Conservation (phyloP, 345 rosid species). For the Brassica napus region DNA sequence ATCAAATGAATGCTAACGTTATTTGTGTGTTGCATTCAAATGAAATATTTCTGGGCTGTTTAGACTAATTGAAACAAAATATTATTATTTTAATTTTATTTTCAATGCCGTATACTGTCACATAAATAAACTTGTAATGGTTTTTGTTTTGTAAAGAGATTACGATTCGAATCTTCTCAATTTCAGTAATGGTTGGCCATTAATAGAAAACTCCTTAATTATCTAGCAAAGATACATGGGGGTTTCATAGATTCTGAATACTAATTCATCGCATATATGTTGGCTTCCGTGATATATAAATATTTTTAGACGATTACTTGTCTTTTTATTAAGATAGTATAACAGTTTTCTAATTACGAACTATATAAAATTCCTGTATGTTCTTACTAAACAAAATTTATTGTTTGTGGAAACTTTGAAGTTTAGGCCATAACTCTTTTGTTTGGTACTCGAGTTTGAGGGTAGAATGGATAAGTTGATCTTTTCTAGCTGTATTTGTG, state of each 20-base stretch:
- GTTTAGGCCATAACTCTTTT: neutral
- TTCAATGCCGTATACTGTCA: neutral
- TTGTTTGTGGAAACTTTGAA: neutral
- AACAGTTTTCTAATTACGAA: neutral
- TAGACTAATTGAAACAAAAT: neutral
- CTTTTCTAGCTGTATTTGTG: neutral
- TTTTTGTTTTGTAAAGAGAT: neutral
- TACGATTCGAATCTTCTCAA: neutral
- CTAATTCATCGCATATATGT: neutral
- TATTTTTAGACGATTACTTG: neutral
- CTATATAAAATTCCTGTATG: neutral
- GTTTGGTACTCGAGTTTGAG: neutral
- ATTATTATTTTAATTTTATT: neutral
- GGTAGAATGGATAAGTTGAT: neutral
- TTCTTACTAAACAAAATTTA: neutral
- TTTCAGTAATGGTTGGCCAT: neutral
- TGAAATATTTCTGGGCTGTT: neutral
- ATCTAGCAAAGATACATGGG: neutral
- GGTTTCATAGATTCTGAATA: neutral
- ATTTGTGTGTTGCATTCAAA: neutral
- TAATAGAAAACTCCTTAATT: neutral
- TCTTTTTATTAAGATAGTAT: neutral
- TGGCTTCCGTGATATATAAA: neutral
- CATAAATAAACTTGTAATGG: neutral
- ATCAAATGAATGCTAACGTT: neutral